These are phyloP conservation scores for Rhizodiscina lignyota DNA, from an alignment of 495 filamentous ascomycete genomes.

Conservation along the genomic window DNA sequence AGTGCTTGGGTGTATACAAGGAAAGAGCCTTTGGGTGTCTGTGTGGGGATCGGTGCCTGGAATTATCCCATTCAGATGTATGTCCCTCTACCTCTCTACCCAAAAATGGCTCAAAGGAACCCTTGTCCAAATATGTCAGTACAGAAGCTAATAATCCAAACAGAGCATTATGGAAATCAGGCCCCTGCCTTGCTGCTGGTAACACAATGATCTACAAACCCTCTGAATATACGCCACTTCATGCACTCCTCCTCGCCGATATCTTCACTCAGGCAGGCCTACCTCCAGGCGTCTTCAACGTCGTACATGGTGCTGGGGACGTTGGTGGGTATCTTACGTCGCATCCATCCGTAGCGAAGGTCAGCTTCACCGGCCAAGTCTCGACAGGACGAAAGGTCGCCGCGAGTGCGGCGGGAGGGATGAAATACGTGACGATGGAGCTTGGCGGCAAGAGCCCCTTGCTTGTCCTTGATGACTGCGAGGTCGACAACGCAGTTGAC, in stretches of 20 bases:
- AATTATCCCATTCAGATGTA: slow-evolving; percentile 77
- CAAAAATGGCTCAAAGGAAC: too few species aligned
- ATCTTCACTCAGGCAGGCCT: slow-evolving; percentile 58
- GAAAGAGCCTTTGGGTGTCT: slow-evolving; percentile 60
- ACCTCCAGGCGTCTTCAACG: slow-evolving; percentile 66
- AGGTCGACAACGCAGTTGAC: slow-evolving; percentile 57
- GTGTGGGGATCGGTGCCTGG: slow-evolving; percentile 68
- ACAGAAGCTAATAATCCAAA: not conserved
- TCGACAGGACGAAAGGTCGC: slow-evolving; percentile 62
- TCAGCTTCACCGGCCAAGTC: slow-evolving; percentile 74
- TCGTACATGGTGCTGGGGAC: slow-evolving; percentile 56
- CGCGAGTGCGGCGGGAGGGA: slow-evolving; percentile 46
- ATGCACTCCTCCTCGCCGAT: slow-evolving; percentile 49
- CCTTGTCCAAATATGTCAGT: not conserved
- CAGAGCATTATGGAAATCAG: slow-evolving; percentile 69
- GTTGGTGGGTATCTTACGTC: slow-evolving; percentile 52
- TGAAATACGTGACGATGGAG: slow-evolving; percentile 81
- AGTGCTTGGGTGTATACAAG: slow-evolving; percentile 62
- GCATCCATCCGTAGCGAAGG: slow-evolving; percentile 57
- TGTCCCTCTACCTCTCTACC: too few species aligned
- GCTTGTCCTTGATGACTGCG: slow-evolving; percentile 52
- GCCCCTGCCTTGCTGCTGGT: slow-evolving; percentile 64
- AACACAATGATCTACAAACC: slow-evolving; percentile 84
- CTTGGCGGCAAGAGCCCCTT: slow-evolving; percentile 66
- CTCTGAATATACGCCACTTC: slow-evolving; percentile 63